Conservation (phyloP, 257 asterid species). For the Schizonepeta tenuifolia region DNA sequence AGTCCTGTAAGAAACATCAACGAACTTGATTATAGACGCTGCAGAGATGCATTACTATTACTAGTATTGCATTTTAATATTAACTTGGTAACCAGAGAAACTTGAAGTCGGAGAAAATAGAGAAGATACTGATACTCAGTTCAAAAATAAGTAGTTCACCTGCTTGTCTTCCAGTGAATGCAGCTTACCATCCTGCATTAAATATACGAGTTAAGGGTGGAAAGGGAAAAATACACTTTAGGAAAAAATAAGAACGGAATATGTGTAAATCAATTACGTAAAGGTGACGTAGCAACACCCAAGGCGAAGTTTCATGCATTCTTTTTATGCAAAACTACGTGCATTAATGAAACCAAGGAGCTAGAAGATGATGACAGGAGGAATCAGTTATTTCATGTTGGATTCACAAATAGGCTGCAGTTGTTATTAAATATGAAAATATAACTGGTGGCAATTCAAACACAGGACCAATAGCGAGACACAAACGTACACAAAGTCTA, state of each 20-base stretch:
- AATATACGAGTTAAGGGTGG: neutral
- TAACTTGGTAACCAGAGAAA: slow-evolving; percentile 3
- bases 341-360: too few species aligned
- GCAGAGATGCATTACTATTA: neutral
- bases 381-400: neutral
- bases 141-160: slow-evolving; percentile 49
- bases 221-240: slow-evolving; percentile 4
- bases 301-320: neutral
- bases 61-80: neutral
- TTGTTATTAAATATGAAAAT: neutral
- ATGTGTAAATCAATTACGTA: neutral
- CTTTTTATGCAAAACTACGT: too few species aligned
- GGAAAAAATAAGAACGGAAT: slow-evolving; percentile 10
- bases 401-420: neutral
- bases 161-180: slow-evolving; percentile 77
- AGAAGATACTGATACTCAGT: neutral
- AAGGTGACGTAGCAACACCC: slow-evolving; percentile 4
- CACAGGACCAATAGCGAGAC: neutral
- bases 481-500: neutral
- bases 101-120: neutral
- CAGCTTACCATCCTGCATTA: slow-evolving; percentile 72
- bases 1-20: slow-evolving; percentile 50
- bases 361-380: too few species aligned
- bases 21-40: neutral
- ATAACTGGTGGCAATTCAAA: neutral